Evolutionary conservation across 305 asterid genomes (phyloP), one percentile per base, ranked within the genome.

Genomic region (Lippia alba): DNA sequence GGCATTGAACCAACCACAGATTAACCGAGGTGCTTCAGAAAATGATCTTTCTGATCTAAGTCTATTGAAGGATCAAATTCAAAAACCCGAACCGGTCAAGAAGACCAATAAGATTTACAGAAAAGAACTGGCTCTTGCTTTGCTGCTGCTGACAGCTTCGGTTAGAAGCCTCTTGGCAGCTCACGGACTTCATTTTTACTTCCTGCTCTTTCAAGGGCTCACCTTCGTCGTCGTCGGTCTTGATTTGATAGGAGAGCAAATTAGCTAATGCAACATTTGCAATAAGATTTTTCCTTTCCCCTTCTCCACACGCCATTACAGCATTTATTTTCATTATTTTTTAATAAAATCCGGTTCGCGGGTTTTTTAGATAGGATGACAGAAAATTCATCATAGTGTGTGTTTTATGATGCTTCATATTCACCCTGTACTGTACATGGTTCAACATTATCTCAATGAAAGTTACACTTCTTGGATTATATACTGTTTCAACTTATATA

Each of bases 171-270:
- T 87, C 30, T 69, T 87, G 71, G 81, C 94, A 0, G 91, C 94
- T 20, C 94, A 87, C 46, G 94, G 94, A 19, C 84, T 87, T 32
- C 94, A 87, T 56, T 87, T 87, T 56, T 87, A 87, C 86, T 87
- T 85, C 76, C 87, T 87, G 9, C 94, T 87, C 18, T 87, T 87
- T 71, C 94, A 87, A 83, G 94, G 94, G 10, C 69, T 87, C 76
- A 85, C 89, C 2, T 87, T 87, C 48, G 81, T 85, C 11, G 86
- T 87, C 2, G 89, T 87, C 56, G 94, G 94, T 3, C 91, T 87
- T 3, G 91, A 87, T 68, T 70, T 87, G 69, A 85, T 87, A 10
- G 94, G 94, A 17, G 91, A 87, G 79, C 94, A 87, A 64, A 76
- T 85, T 45, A 85, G 85, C 62, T 77, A 40, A 70, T 33, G 61